Evolutionary conservation across 306 rosid species (phyloP), one percentile per base, ranked within the genome.

Genomic region (Mucuna pruriens): DNA sequence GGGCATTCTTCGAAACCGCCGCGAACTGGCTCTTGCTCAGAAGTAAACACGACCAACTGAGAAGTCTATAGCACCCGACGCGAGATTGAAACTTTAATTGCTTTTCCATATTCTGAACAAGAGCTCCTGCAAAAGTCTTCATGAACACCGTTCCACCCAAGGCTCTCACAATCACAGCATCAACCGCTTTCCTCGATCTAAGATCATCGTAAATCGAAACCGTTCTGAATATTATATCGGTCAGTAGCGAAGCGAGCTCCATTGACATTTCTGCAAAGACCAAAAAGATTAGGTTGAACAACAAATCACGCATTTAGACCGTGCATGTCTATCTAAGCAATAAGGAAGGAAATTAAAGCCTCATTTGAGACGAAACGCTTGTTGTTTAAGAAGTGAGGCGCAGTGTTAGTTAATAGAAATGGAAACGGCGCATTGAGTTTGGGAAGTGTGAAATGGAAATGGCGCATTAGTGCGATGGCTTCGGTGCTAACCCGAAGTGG

Each of bases 51-150:
- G 99, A 93, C 99, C 99, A 95, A 54, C 87, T 84, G 66, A 93
- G 93, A 83, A 95, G 96, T 48, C 94, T 89, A 62, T 83, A 84
- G 85, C 99, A 79, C 5, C 98, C 97, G 4, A 89, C 90, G 63
- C 82, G 84, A 23, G 98, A 90, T 76, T 89, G 96, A 51, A 79
- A 80, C 89, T 87, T 95, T 2, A 55, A 62, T 77, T 93, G 97
- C 86, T 87, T 95, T 57, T 95, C 99, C 98, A 93, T 91, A 69
- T 60, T 84, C 94, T 88, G 97, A 86, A 95, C 96, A 78, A 95
- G 90, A 26, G 87, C 90, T 46, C 92, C 96, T 5, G 99, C 99
- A 66, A 95, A 95, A 77, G 86, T 89, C 84, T 93, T 95, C 99
- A 95, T 90, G 89, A 95, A 93, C 68, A 88, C 71, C 6, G 84